Percentiles rank a stretch among this genome's conserved stretches.
Evolutionary conservation across 768 basidiomycete species (phyloP).

Genomic region (Lyophyllum decastes): DNA sequence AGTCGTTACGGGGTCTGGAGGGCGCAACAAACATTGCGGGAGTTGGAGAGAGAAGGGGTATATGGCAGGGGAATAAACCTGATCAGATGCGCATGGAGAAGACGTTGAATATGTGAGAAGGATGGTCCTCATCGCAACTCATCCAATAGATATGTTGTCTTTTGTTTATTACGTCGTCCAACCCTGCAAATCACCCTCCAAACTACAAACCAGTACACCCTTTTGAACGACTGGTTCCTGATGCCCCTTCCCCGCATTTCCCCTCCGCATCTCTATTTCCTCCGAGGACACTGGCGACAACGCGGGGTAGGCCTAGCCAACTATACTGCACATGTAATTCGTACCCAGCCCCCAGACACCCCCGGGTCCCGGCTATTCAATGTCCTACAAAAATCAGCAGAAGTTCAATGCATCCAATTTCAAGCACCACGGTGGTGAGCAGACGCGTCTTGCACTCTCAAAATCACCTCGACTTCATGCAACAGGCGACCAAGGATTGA

Average conservation of each 20-base stretch:
- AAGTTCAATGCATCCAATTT: too few relatives aligned
- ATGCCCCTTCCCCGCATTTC: constrained; percentile 4
- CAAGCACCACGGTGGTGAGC: too few relatives aligned
- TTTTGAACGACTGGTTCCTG: not conserved
- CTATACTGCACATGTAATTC: constrained; percentile 2
- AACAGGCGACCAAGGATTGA: not conserved
- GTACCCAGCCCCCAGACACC: constrained; percentile 11
- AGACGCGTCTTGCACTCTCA: not conserved
- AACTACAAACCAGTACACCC: not conserved
- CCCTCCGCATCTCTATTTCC: not conserved
- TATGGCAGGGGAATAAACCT: not conserved
- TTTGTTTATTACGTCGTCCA: constrained; percentile 15
- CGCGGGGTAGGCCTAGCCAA: not conserved
- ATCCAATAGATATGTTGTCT: constrained; percentile 13
- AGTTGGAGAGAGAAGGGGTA: not conserved
- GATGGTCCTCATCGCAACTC: not conserved
- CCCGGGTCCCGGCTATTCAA: constrained; percentile 8
- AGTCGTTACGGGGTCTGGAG: constrained; percentile 5
- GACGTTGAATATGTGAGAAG: not conserved
- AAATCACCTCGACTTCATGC: not conserved
- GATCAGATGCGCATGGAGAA: constrained; percentile 6
- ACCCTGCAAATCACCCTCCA: not conserved
- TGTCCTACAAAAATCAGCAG: not conserved
- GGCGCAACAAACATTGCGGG: constrained; percentile 10
- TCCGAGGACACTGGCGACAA: not conserved